Conservation (phyloP, 306 rosid genomes). For the Styphnolobium japonicum region DNA sequence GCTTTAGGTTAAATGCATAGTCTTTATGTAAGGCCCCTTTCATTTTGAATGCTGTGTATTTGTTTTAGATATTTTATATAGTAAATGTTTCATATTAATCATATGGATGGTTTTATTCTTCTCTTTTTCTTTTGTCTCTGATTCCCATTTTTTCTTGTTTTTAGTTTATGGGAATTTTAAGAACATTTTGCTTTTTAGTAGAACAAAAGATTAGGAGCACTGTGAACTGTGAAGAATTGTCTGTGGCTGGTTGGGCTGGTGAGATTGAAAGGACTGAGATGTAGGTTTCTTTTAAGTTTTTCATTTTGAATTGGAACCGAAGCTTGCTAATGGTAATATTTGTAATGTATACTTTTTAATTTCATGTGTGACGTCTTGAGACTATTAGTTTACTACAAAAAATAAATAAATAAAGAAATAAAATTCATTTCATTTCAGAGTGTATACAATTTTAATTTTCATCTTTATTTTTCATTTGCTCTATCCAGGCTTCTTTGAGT, state of each 20-base stretch:
- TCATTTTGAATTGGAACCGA: background rate
- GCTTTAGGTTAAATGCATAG: background rate
- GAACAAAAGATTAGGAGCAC: background rate
- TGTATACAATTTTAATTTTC: background rate
- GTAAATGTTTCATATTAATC: background rate
- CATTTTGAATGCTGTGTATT: background rate
- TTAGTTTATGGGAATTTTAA: background rate
- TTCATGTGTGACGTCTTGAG: background rate
- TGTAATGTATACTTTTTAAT: background rate
- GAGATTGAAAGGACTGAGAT: background rate
- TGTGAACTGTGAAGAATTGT: background rate
- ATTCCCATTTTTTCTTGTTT: background rate
- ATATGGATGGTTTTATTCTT: background rate
- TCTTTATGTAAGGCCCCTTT: background rate
- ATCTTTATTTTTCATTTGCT: background rate
- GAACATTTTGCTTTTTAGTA: background rate
- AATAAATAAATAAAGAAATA: no score
- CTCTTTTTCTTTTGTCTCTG: background rate
- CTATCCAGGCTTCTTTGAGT: background rate
- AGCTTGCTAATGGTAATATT: background rate
- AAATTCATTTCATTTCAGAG: background rate
- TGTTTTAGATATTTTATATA: background rate
- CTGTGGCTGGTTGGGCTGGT: background rate
- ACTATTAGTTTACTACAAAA: background rate
- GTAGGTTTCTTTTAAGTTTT: background rate